Evolutionary conservation across 768 basidiomycete species (phyloP).

Genomic region (Auriscalpium vulgare): DNA sequence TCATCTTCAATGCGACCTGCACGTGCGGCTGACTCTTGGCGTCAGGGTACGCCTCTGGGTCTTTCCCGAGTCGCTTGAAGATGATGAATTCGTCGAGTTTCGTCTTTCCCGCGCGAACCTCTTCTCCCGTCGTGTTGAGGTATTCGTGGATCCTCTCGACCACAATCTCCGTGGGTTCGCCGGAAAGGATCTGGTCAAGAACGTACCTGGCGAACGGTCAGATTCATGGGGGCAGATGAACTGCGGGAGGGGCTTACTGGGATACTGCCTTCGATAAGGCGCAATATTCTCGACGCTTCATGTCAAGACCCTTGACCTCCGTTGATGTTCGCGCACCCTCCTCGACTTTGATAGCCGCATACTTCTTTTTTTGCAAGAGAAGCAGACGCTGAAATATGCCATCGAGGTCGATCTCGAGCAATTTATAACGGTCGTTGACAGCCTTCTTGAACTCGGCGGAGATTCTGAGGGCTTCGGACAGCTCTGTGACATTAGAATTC

Average conservation of each 20-base stretch:
- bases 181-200: slow-evolving; percentile 84
- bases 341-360: slow-evolving; percentile 93
- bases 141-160: slow-evolving; percentile 93
- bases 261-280: slow-evolving; percentile 87
- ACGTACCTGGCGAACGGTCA: slow-evolving; percentile 55
- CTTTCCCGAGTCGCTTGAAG: slow-evolving; percentile 95
- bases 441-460: slow-evolving; percentile 90
- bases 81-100: slow-evolving; percentile 93
- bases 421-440: slow-evolving; percentile 91
- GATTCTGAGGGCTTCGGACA: slow-evolving; percentile 85
- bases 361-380: slow-evolving; percentile 97
- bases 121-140: slow-evolving; percentile 64
- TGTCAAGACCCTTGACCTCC: slow-evolving; percentile 96
- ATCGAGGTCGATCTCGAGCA: slow-evolving; percentile 96
- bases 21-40: slow-evolving; percentile 94
- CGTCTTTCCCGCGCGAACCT: slow-evolving; percentile 68
- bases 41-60: slow-evolving; percentile 95
- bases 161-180: slow-evolving; percentile 82
- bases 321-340: slow-evolving; percentile 69
- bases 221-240: background rate
- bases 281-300: slow-evolving; percentile 97
- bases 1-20: slow-evolving; percentile 89
- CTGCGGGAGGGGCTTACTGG: slow-evolving; percentile 48
- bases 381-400: slow-evolving; percentile 88
- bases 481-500: slow-evolving; percentile 87